Percentiles rank a stretch among this genome's conserved stretches.
phyloP scores from a whole-genome alignment of 2,329 filamentous ascomycete species.

The Ciborinia camelliae region DNA sequence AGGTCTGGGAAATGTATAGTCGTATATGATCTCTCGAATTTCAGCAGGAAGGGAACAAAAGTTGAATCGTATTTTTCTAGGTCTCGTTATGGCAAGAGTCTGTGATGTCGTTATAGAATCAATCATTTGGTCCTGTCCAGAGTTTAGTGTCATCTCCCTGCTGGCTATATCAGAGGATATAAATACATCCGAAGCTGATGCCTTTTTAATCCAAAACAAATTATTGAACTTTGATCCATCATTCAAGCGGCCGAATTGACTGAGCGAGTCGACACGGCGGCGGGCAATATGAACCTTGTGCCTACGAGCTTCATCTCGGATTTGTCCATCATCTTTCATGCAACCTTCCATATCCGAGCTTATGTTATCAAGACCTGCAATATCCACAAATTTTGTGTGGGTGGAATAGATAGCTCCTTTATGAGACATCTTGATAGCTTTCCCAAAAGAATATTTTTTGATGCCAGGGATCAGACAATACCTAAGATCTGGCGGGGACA shows the following conservation, averaged over 20 bases:
- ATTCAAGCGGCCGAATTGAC: not conserved
- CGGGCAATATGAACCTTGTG: not conserved
- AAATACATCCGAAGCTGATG: not conserved
- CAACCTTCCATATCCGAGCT: not conserved
- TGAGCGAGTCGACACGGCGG: not conserved
- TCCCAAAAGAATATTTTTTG: rapidly evolving
- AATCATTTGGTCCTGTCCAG: not conserved
- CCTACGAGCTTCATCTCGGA: not conserved
- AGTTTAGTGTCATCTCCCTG: not conserved
- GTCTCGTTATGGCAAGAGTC: too few species aligned
- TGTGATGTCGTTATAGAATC: not conserved
- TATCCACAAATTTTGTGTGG: not conserved
- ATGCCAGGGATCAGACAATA: too few species aligned
- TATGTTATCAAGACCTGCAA: not conserved
- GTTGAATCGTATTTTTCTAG: not conserved
- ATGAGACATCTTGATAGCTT: rapidly evolving
- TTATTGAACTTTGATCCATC: not conserved
- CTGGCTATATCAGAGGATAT: too few species aligned
- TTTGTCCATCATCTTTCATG: not conserved
- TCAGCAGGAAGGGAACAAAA: not conserved
- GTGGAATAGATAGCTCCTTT: not conserved
- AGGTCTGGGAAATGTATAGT: not conserved
- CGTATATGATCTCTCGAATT: not conserved
- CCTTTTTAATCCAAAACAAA: not conserved
- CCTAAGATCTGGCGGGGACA: not conserved